Conservation (phyloP, 2,329 filamentous ascomycete species). For the Exophiala sp. region DNA sequence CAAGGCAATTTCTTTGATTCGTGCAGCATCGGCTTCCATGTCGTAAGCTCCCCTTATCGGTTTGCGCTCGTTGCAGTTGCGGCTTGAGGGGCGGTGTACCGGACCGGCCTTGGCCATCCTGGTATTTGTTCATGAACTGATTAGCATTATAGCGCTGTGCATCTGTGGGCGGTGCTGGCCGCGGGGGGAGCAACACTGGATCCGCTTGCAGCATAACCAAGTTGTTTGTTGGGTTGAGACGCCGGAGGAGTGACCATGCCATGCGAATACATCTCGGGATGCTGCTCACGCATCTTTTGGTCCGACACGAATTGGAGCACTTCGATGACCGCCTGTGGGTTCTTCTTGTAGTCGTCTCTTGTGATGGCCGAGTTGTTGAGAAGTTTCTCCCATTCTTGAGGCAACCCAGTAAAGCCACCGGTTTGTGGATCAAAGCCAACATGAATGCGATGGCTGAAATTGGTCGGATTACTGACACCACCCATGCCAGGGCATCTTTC, state of each 20-base stretch:
- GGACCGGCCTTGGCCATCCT: conserved; percentile 30
- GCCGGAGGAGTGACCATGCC: conserved; percentile 37
- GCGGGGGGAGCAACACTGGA: conserved; percentile 61
- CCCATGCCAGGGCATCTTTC: conserved; percentile 95
- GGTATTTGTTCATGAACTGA: conserved; percentile 33
- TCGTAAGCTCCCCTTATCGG: conserved; percentile 36
- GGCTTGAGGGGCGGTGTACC: conserved; percentile 42
- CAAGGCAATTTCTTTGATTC: conserved; percentile 54
- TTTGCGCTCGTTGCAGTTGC: conserved; percentile 52
- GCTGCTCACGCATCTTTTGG: conserved; percentile 59
- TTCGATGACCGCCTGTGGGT: conserved; percentile 71
- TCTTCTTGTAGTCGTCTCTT: conserved; percentile 96
- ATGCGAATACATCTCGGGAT: conserved; percentile 55
- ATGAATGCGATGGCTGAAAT: conserved; percentile 94
- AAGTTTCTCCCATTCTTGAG: conserved; percentile 94
- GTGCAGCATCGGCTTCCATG: conserved; percentile 40
- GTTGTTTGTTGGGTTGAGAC: conserved; percentile 53
- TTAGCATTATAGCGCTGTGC: conserved; percentile 43
- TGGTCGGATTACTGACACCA: conserved; percentile 95
- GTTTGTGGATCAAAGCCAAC: conserved; percentile 95
- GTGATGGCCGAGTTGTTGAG: conserved; percentile 95
- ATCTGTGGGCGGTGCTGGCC: conserved; percentile 55
- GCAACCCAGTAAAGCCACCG: conserved; percentile 88
- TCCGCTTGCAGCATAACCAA: conserved; percentile 51
- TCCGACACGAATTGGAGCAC: conserved; percentile 65